phyloP scores from a whole-genome alignment of 2,329 filamentous ascomycete genomes.

The Colletotrichum sp. region DNA sequence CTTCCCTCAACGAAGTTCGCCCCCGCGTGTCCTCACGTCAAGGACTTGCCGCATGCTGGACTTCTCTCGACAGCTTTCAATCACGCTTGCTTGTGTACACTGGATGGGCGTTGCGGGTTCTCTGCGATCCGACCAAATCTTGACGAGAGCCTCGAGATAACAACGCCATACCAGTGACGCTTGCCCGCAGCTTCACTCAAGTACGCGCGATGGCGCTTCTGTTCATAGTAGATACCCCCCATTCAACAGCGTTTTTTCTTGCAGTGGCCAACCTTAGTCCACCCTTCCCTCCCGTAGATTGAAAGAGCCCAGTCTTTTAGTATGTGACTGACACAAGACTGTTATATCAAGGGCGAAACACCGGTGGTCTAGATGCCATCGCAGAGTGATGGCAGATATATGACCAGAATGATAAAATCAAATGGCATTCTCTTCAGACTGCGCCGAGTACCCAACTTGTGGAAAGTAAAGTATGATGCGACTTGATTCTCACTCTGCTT shows the following conservation, averaged over 20 bases:
- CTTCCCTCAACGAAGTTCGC: neutral
- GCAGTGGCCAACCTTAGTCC: neutral
- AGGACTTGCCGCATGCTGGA: neutral
- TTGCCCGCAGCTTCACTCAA: neutral
- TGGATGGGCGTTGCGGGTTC: neutral
- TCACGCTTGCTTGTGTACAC: neutral
- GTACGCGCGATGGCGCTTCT: neutral
- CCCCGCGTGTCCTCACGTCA: neutral
- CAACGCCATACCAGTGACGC: neutral
- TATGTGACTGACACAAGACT: neutral
- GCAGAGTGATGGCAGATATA: neutral
- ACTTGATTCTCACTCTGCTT: neutral
- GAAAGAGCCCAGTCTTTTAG: neutral
- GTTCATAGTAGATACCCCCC: neutral
- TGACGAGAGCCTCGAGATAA: neutral
- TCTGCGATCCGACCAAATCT: neutral
- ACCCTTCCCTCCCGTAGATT: neutral
- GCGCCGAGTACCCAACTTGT: neutral
- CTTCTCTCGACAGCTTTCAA: neutral
- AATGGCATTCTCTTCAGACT: neutral
- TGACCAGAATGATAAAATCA: neutral
- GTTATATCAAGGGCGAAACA: neutral
- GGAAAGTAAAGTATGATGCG: neutral
- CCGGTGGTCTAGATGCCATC: neutral
- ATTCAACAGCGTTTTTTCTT: neutral